These are phyloP conservation scores for Talinum fruticosum DNA, from an alignment of 148 eudicot species.

Conservation along the genomic window DNA sequence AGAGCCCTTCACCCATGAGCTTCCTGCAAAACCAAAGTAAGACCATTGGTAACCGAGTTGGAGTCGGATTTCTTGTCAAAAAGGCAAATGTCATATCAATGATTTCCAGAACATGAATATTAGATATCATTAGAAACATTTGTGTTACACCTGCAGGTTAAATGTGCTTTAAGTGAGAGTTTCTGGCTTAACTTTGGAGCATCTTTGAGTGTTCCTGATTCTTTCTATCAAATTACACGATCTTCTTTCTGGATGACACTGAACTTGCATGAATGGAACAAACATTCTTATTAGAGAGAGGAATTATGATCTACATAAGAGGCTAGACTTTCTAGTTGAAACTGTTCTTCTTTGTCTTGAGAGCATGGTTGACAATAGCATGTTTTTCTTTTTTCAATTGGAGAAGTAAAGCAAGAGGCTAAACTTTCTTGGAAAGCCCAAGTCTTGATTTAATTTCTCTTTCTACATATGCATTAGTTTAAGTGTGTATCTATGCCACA, in stretches of 20 bases:
- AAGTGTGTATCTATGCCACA: no score
- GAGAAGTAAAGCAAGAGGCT: not conserved
- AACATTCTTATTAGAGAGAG: not conserved
- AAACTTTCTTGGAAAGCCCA: no score
- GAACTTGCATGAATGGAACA: not conserved
- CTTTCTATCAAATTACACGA: not conserved
- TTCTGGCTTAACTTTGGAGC: not conserved
- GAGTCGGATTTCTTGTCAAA: not conserved
- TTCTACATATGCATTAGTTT: no score
- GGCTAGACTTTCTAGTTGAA: not conserved
- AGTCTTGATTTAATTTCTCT: no score
- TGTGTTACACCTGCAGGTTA: not conserved
- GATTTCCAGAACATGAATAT: no score
- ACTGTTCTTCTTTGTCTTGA: not conserved
- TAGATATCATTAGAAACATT: not conserved
- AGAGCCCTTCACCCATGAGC: no score
- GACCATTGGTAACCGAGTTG: not conserved
- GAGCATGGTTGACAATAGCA: not conserved
- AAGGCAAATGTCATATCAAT: not conserved
- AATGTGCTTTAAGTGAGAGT: not conserved
- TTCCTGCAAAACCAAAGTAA: slow-evolving; percentile 39
- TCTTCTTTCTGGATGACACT: not conserved
- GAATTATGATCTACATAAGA: not conserved
- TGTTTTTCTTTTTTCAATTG: no score
- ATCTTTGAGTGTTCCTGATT: no score